Percentiles rank a stretch among this genome's conserved stretches.
Evolutionary conservation across 148 eudicot species (phyloP).

Genomic region (Amaranthus cruentus): DNA sequence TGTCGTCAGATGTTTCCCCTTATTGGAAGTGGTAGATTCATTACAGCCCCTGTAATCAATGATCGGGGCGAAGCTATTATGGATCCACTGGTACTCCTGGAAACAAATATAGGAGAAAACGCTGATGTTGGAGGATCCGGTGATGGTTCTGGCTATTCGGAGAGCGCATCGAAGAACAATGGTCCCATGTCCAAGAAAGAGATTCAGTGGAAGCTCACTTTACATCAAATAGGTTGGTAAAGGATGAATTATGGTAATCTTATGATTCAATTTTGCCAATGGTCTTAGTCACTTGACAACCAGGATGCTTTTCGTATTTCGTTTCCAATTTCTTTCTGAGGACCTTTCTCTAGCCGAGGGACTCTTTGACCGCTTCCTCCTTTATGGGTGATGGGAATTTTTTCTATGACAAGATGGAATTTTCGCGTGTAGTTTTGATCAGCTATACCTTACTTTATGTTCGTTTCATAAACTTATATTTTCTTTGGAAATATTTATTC

Average conservation of each 20-base stretch:
- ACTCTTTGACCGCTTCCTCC: no score
- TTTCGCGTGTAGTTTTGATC: slow-evolving; percentile 2
- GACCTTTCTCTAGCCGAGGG: background rate
- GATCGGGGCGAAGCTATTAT: slow-evolving; percentile 68
- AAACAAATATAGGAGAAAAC: slow-evolving; percentile 47
- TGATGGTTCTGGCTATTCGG: slow-evolving; percentile 25
- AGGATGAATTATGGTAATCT: background rate
- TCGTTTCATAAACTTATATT: slow-evolving; percentile 15
- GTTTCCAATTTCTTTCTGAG: background rate
- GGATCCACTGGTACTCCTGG: slow-evolving; percentile 82
- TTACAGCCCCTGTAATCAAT: slow-evolving; percentile 83
- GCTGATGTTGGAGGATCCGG: slow-evolving; percentile 18
- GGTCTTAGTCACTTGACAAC: background rate
- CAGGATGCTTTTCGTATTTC: background rate
- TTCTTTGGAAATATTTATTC: slow-evolving; percentile 23
- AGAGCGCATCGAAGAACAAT: slow-evolving; percentile 24
- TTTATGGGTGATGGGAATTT: background rate
- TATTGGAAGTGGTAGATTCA: slow-evolving; percentile 82
- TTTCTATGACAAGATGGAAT: background rate
- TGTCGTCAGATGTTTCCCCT: slow-evolving; percentile 78
- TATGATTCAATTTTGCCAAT: slow-evolving; percentile 1
- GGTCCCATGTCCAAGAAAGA: slow-evolving; percentile 46
- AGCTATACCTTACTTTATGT: slow-evolving; percentile 12
- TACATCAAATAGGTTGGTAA: slow-evolving; percentile 94
- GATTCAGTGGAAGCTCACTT: slow-evolving; percentile 89